Base-by-base conservation (phyloP, 2,329 filamentous ascomycete species). In the Colletotrichum eremochloae region DNA sequence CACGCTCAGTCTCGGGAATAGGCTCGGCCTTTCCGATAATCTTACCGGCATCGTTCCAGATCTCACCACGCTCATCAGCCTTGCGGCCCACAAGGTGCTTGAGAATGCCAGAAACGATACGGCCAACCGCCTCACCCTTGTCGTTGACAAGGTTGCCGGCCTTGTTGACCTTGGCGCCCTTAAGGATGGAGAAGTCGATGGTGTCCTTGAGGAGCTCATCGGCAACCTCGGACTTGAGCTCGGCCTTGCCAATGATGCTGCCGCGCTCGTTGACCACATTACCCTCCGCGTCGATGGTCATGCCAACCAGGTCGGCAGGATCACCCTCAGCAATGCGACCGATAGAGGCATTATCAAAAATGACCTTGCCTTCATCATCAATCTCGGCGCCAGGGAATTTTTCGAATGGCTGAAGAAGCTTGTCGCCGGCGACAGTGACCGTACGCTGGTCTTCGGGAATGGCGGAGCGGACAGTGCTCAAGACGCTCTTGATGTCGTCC, bases 11-110 rank as follows among this genome's bases (percentile, higher is more conserved):
- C 4, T 86, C 82, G 3, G 91, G 87, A 71, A 92, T 87, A 15
- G 91, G 87, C 81, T 94, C 91, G 55, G 87, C 90, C 65, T 88
- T 88, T 40, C 92, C 92, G 63, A 94, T 87, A 48, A 92, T 84
- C 79, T 93, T 89, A 72, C 92, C 92, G 7, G 85, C 85, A 73
- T 93, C 91, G 77, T 91, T 91, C 89, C 90, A 94, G 82, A 94
- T 91, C 75, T 92, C 86, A 56, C 92, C 92, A 46, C 92, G 82
- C 66, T 88, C 89, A 74, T 93, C 91, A 44, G 90, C 84, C 77
- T 88, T 88, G 77, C 88, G 89, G 76, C 91, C 91, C 42, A 91
- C 80, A 7, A 94, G 86, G 74, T 92, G 85, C 80, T 91, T 88
- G 24, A 89, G 76, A 20, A 91, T 88, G 48, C 92, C 92, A 75